Percentiles rank a stretch among this genome's conserved stretches.
Evolutionary conservation across 495 filamentous ascomycete genomes (phyloP).

Genomic region (Mytilinidion resinicola): DNA sequence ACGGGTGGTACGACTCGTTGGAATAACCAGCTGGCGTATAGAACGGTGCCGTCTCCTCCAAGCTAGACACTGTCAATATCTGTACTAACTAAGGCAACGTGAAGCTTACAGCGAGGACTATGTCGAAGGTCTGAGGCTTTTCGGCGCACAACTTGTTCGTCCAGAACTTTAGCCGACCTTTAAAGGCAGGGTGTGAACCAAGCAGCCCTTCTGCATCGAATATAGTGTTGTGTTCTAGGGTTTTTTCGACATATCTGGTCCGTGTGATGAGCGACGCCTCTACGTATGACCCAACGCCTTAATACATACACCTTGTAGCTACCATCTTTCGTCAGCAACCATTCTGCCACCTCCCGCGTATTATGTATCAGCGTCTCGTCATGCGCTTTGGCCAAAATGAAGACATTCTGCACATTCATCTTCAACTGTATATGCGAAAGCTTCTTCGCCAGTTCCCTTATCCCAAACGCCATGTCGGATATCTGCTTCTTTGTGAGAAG

Average conservation of each 20-base stretch:
- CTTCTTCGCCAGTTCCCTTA: constrained; percentile 81
- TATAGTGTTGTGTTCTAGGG: constrained; percentile 57
- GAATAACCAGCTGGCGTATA: constrained; percentile 95
- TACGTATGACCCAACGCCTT: too few relatives aligned
- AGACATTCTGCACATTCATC: constrained; percentile 73
- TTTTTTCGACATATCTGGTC: constrained; percentile 62
- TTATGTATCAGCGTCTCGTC: constrained; percentile 74
- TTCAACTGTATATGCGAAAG: constrained; percentile 71
- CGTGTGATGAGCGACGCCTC: too few relatives aligned
- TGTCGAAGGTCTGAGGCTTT: constrained; percentile 83
- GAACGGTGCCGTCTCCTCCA: constrained; percentile 92
- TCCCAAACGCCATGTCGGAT: constrained; percentile 92
- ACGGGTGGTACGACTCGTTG: constrained; percentile 95
- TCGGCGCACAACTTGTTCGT: constrained; percentile 65
- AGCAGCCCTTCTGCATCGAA: constrained; percentile 65
- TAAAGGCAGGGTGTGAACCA: constrained; percentile 48
- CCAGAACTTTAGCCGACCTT: constrained; percentile 72
- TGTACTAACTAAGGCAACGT: background rate
- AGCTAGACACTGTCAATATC: constrained; percentile 40
- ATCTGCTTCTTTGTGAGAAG: constrained; percentile 89
- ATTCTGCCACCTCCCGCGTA: constrained; percentile 69
- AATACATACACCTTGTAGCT: constrained; percentile 60
- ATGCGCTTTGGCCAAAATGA: constrained; percentile 82
- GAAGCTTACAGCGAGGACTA: constrained; percentile 62
- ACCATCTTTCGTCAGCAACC: constrained; percentile 71